Evolutionary conservation across 306 rosid species (phyloP), one percentile per base, ranked within the genome.

Genomic region (Dicorynia guianensis): DNA sequence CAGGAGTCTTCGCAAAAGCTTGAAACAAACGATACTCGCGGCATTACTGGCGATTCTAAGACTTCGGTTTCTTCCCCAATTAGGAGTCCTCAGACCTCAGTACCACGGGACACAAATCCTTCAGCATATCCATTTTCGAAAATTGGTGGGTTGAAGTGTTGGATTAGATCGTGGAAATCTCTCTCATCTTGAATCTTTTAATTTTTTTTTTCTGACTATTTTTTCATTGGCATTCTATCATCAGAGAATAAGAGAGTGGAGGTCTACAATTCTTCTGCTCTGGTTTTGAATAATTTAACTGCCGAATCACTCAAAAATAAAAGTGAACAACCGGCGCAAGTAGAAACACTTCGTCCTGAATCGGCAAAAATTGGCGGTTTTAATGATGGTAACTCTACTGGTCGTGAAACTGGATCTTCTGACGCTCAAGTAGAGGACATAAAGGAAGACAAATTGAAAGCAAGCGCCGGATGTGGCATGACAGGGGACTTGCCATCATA

Each of bases 181-280:
- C 30, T 80, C 70, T 13, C 25, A 3, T 66, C 6, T 47, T 38
- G 52, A 25, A 35, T 64, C 3, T 67, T 19, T 52, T 48, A n/a
- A n/a, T 17, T 52, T 10, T 19, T 43, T 30, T 19, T 52, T 46
- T 35, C 35, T 53, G 15, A 49, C n/a, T 3, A 25, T 15, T 49
- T 38, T 55, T 34, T 67, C 15, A 6, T 34, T 76, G 56, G 20
- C n/a, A n/a, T 81, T 79, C 78, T 60, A 75, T 78, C 30, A 25
- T 11, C 56, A 79, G 82, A 84, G 79, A 70, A 56, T 69, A 83
- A 59, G 56, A 71, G 74, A 65, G 36, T 52, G 82, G 85, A 79
- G 4, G 84, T 49, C 36, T 59, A 17, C 50, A 61, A 57, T 36
- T 59, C 55, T 64, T 67, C 65, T 18, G 12, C 80, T 20, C 46